Conservation (phyloP, 129 eudicot species). For the Pittosporum tobira region DNA sequence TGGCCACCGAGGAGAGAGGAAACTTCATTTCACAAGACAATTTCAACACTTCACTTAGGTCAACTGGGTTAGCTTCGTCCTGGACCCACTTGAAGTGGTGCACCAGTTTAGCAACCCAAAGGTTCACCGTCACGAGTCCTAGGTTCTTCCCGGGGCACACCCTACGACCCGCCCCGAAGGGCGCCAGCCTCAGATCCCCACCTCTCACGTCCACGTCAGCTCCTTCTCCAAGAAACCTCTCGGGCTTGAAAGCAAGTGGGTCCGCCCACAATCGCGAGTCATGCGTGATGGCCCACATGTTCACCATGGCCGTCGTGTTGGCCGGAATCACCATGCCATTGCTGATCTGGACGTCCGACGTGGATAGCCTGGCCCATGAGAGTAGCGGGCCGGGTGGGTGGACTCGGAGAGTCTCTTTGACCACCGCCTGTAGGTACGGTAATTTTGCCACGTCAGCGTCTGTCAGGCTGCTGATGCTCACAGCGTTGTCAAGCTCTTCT, state of each 20-base stretch:
- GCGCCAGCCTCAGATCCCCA: conserved; percentile 27
- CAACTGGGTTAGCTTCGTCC: conserved; percentile 18
- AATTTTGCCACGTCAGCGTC: conserved; percentile 21
- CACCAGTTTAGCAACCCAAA: conserved; percentile 39
- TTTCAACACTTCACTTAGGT: conserved; percentile 37
- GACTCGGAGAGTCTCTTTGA: conserved; percentile 30
- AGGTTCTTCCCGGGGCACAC: conserved; percentile 32
- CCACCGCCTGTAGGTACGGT: conserved; percentile 24
- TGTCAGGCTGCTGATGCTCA: background rate
- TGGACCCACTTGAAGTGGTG: conserved; percentile 31
- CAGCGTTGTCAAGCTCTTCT: conserved; percentile 12
- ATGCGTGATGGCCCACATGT: conserved; percentile 44
- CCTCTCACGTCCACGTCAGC: conserved; percentile 27
- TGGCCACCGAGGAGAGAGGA: conserved; percentile 24
- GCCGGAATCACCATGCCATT: conserved; percentile 25
- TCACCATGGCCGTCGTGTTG: conserved; percentile 39
- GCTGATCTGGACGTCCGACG: conserved; percentile 18
- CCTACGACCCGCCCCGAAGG: conserved; percentile 35
- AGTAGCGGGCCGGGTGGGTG: conserved; percentile 46
- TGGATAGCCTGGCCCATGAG: conserved; percentile 36
- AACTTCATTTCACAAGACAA: conserved; percentile 49
- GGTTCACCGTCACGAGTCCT: conserved; percentile 34
- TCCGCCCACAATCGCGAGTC: conserved; percentile 26
- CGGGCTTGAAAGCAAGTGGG: conserved; percentile 25
- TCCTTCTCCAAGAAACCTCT: conserved; percentile 17